Base-by-base conservation (phyloP, 2,329 filamentous ascomycete genomes). In the Diaporthe batatas region DNA sequence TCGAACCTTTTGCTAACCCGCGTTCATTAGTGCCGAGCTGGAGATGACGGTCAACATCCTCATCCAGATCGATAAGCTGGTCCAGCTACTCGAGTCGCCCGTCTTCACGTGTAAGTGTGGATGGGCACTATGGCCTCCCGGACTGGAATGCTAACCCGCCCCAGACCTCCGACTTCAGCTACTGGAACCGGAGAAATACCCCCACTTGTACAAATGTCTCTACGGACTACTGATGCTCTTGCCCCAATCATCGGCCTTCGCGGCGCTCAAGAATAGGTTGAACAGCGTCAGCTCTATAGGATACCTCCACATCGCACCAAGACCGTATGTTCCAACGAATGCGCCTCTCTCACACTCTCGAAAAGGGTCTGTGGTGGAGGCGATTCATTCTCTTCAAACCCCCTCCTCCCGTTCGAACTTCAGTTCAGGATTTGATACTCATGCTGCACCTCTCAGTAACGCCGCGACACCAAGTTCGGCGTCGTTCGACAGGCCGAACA, bases 21-120 rank as follows among this genome's bases (percentile, higher is more conserved):
- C 32, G 51, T 75, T 68, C 54, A 44, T 16, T 76, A 97, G 94
- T 82, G 96, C 94, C 73, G 96, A 99, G 79, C 87, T 99, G 64
- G 96, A 99, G 81, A 98, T 99, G 94, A 98, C 96, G 0, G 96
- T 99, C 77, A 98, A 98, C 78, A 97, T 98, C 83, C 89, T 99
- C 71, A 99, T 99, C 55, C 97, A 99, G 81, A 98, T 99, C 77
- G 96, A 99, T 83, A 99, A 99, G 82, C 88, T 99, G 21, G 96
- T 99, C 16, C 96, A 99, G 81, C 88, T 99, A 21, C 91, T 99
- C 51, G 96, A 99, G 81, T 98, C 95, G 0, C 96, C 96, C 0
- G 96, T 99, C 1, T 99, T 99, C 79, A 99, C 96, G 59, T 99
- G 94, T 97, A 83, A 83, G 91, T 82, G 18, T 16, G 49, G 32